phyloP scores from a whole-genome alignment of 441 rosid species.

The Aleurites moluccanus region DNA sequence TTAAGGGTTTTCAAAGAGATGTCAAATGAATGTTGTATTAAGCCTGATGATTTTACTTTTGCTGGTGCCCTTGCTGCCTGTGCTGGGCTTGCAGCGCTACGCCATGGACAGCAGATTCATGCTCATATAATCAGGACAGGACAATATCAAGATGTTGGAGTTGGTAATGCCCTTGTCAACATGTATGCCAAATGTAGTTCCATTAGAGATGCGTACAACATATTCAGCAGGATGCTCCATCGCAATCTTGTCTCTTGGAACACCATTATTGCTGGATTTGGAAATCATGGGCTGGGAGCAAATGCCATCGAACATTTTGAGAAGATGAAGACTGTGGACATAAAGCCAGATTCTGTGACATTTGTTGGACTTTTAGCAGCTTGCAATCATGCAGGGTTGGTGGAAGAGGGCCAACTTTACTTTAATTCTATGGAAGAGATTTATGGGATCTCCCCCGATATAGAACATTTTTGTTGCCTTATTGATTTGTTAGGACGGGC shows the following conservation, averaged over 20 bases:
- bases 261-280: conserved; percentile 58
- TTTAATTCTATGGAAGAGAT: conserved; percentile 49
- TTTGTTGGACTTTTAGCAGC: conserved; percentile 55
- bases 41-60: conserved; percentile 52
- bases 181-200: conserved; percentile 79
- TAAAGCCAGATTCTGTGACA: conserved; percentile 57
- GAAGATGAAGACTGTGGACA: conserved; percentile 41
- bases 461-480: conserved; percentile 64
- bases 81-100: conserved; percentile 51
- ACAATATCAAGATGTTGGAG: conserved; percentile 45
- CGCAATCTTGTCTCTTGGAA: conserved; percentile 65
- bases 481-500: conserved; percentile 69
- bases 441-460: conserved; percentile 45
- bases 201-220: conserved; percentile 36
- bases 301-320: conserved; percentile 49
- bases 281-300: conserved; percentile 54
- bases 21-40: conserved; percentile 26
- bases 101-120: conserved; percentile 58
- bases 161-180: conserved; percentile 55
- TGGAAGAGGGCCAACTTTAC: conserved; percentile 46
- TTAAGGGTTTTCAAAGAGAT: conserved; percentile 43
- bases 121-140: conserved; percentile 42
- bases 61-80: conserved; percentile 50
- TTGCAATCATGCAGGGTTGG: conserved; percentile 65
- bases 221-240: conserved; percentile 42